Conservation (phyloP, 192 early-diverging fungal genomes). For the Phycomyces blakesleeanus region DNA sequence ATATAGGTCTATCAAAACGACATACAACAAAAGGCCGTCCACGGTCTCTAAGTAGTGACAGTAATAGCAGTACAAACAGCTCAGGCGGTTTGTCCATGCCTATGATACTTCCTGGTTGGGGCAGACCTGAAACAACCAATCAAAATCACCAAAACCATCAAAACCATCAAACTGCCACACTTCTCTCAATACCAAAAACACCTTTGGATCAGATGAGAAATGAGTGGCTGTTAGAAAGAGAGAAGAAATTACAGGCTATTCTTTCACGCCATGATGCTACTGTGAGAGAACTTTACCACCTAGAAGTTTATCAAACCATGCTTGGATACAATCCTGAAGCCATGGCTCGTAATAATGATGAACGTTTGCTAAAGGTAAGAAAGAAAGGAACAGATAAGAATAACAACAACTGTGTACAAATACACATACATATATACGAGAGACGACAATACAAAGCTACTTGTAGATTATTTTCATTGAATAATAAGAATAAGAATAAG, state of each 20-base stretch:
- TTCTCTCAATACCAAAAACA: conserved; percentile 25
- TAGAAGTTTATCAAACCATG: conserved; percentile 49
- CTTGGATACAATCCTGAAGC: conserved; percentile 51
- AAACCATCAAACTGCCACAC: not conserved
- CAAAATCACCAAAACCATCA: not conserved
- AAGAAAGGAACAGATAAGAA: not conserved
- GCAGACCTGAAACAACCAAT: not conserved
- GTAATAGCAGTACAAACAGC: not conserved
- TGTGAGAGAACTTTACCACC: conserved; percentile 56
- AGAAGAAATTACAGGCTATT: conserved; percentile 40
- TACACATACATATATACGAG: not conserved
- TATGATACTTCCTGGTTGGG: not conserved
- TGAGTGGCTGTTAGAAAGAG: conserved; percentile 34
- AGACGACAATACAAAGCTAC: not conserved
- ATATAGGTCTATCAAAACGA: too few species aligned
- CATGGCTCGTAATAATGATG: conserved; percentile 48
- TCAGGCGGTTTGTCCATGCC: not conserved
- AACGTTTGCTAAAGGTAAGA: conserved; percentile 41
- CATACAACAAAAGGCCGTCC: too few species aligned
- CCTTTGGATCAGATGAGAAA: conserved; percentile 43
- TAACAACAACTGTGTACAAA: not conserved
- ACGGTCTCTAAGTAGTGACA: not conserved
- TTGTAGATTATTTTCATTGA: not conserved
- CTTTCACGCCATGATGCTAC: conserved; percentile 49
- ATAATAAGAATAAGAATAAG: too few species aligned